Percentiles rank a stretch among this genome's conserved stretches.
Conservation (phyloP, 1,284 basidiomycete species). For the Peniophora sp. region DNA sequence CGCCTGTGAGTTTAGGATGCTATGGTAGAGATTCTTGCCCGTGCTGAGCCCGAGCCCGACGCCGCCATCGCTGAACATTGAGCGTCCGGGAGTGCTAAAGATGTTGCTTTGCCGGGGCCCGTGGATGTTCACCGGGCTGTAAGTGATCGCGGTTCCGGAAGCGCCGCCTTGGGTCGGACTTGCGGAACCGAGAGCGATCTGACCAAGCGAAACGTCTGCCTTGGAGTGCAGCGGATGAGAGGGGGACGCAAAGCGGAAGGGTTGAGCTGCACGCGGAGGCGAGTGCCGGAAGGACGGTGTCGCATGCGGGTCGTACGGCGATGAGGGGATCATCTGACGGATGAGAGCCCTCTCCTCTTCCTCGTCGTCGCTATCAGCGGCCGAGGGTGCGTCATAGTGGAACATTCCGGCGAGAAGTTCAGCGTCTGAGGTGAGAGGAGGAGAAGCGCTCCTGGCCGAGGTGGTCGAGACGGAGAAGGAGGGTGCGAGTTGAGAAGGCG, state of each 20-base stretch:
- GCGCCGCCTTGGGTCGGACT: constrained; percentile 28
- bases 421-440: background rate
- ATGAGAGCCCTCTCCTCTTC: constrained; percentile 14
- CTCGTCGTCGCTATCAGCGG: constrained; percentile 4
- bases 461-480: background rate
- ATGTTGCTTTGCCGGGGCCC: constrained; percentile 16
- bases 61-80: background rate
- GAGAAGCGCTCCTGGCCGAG: background rate
- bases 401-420: background rate
- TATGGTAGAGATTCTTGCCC: background rate
- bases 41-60: constrained; percentile 6
- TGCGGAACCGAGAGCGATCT: constrained; percentile 38
- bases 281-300: constrained; percentile 72
- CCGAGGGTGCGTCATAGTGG: background rate
- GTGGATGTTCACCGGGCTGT: constrained; percentile 22
- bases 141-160: constrained; percentile 15
- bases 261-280: constrained; percentile 59
- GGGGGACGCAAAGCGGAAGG: constrained; percentile 69
- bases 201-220: constrained; percentile 54
- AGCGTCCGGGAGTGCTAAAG: constrained; percentile 19
- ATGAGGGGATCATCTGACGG: constrained; percentile 38
- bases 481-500: background rate
- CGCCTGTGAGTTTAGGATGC: constrained; percentile 9
- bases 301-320: constrained; percentile 62
- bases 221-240: constrained; percentile 60